These are phyloP conservation scores for Cadophora gregata DNA, from an alignment of 2,329 filamentous ascomycete species.

Conservation along the genomic window DNA sequence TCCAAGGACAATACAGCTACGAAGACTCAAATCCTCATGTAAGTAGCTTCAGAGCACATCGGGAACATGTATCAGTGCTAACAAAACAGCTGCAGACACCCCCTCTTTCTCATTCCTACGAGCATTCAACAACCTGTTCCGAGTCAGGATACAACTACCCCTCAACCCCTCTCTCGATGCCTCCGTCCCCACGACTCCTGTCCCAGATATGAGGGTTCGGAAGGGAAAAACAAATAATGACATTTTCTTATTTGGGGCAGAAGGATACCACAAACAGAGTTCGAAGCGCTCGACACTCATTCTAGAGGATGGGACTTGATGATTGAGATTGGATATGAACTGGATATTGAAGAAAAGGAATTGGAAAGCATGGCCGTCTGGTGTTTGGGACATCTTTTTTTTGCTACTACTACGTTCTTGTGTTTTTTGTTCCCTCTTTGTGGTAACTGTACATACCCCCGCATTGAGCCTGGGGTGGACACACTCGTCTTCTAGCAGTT, in stretches of 20 bases:
- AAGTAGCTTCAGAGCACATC: slow-evolving; percentile 55
- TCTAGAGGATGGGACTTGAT: slow-evolving; percentile 36
- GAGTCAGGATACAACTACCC: slow-evolving; percentile 68
- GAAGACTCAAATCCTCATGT: slow-evolving; percentile 75
- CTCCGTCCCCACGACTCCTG: slow-evolving; percentile 65
- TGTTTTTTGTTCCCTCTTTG: slow-evolving; percentile 9
- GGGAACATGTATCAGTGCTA: slow-evolving; percentile 1
- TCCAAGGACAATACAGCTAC: slow-evolving; percentile 65
- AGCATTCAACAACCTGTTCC: slow-evolving; percentile 68
- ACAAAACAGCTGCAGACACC: slow-evolving; percentile 63
- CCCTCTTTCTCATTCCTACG: slow-evolving; percentile 76
- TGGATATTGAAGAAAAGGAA: slow-evolving; percentile 26
- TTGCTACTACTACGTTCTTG: slow-evolving; percentile 23
- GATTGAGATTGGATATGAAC: slow-evolving; percentile 27
- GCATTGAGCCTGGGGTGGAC: slow-evolving; percentile 15
- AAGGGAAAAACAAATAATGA: slow-evolving; percentile 22
- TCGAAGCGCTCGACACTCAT: slow-evolving; percentile 46
- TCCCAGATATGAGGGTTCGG: slow-evolving; percentile 36
- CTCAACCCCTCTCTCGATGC: slow-evolving; percentile 76
- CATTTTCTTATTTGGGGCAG: slow-evolving; percentile 24
- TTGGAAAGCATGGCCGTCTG: slow-evolving; percentile 37
- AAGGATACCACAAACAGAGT: slow-evolving; percentile 38
- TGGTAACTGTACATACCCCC: slow-evolving; percentile 40
- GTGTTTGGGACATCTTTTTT: slow-evolving; percentile 29
- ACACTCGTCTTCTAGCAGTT: slow-evolving; percentile 1